phyloP scores from a whole-genome alignment of 305 asterid species.

The Fraxinus albicans region DNA sequence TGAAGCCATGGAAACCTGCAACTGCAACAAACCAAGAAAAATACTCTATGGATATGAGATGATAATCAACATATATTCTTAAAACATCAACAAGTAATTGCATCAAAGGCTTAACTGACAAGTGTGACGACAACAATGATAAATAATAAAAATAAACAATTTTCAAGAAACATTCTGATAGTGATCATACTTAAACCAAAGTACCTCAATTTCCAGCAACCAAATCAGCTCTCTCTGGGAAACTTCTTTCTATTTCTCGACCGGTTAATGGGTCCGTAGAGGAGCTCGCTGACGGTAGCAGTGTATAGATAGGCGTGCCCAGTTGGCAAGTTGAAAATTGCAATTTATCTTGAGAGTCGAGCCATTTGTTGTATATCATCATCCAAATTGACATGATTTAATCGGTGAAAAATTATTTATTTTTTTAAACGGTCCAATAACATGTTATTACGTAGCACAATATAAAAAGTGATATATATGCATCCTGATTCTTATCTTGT shows the following conservation, averaged over 20 bases:
- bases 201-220: background rate
- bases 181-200: background rate
- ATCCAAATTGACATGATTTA: too few relatives aligned
- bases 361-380: too few relatives aligned
- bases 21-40: constrained; percentile 33
- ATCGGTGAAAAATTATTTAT: too few relatives aligned
- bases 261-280: background rate
- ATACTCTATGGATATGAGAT: background rate
- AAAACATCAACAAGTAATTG: background rate
- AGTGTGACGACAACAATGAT: background rate
- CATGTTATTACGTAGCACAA: too few relatives aligned
- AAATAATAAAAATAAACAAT: background rate
- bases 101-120: background rate
- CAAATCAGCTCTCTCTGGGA: background rate
- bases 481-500: background rate
- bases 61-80: background rate
- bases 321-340: background rate
- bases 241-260: background rate
- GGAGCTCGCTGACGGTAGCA: background rate
- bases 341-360: too few relatives aligned
- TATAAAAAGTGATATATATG: too few relatives aligned
- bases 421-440: too few relatives aligned
- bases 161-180: background rate
- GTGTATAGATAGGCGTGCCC: background rate
- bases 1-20: constrained; percentile 53